Percentiles rank a stretch among this genome's conserved stretches.
Evolutionary conservation across 805 yeast genomes (phyloP).

Genomic region (Komagataella ulmi): DNA sequence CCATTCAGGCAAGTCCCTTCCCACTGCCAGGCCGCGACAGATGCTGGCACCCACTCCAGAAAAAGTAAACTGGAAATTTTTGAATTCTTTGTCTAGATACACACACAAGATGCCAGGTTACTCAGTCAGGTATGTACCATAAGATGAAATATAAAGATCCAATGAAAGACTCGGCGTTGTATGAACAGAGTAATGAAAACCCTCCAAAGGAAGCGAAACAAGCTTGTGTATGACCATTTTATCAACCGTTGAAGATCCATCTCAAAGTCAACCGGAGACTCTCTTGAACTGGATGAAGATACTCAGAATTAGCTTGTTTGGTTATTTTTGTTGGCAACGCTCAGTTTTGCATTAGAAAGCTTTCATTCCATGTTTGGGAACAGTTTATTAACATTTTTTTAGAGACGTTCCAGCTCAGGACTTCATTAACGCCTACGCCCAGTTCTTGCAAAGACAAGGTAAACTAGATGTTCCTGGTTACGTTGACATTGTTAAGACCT

Average conservation of each 20-base stretch:
- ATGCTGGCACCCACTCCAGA: not conserved
- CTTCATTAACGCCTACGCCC: slow-evolving; percentile 98
- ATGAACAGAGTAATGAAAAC: not conserved
- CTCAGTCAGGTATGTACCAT: slow-evolving; percentile 82
- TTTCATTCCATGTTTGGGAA: not conserved
- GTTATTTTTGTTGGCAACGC: slow-evolving; percentile 1
- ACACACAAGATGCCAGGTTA: slow-evolving; percentile 79
- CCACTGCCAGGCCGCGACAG: not conserved
- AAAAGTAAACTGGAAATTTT: not conserved
- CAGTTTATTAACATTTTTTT: slow-evolving; percentile 3
- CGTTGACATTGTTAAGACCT: slow-evolving; percentile 99
- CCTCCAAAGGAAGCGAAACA: not conserved
- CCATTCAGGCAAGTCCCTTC: not conserved
- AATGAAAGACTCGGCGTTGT: not conserved
- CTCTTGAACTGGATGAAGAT: not conserved
- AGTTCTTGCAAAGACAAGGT: slow-evolving; percentile 99
- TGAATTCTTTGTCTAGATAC: not conserved
- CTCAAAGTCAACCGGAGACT: too few relatives aligned
- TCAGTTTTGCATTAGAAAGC: not conserved
- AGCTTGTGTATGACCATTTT: not conserved
- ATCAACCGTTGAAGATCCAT: not conserved
- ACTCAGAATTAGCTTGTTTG: not conserved
- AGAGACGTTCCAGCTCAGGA: slow-evolving; percentile 99
- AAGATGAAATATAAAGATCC: not conserved
- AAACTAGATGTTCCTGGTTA: slow-evolving; percentile 99